A percentile compares a stretch with the other conserved stretches of the same genome.
These are phyloP conservation scores for Adansonia gregorii DNA, from an alignment of 441 rosid genomes.

Conservation along the genomic window DNA sequence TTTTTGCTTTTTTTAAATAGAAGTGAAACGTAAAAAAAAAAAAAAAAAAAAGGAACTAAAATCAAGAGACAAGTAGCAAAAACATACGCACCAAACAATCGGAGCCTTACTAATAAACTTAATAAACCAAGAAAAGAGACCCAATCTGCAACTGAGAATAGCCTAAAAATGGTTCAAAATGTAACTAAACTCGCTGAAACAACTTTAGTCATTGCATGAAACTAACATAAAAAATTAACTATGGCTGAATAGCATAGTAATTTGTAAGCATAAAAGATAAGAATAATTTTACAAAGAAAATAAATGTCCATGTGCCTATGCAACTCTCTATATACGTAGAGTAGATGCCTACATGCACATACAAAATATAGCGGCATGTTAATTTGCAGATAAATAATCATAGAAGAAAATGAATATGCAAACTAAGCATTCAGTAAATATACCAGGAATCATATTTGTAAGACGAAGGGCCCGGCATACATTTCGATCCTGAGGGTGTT, in stretches of 20 bases:
- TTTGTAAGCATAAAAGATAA: not conserved
- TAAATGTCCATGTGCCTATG: not conserved
- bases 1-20: not conserved
- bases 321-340: not conserved
- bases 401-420: not conserved
- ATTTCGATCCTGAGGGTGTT: conserved; percentile 36
- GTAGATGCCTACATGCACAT: not conserved
- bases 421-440: conserved; percentile 2
- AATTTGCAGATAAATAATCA: not conserved
- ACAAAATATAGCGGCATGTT: not conserved
- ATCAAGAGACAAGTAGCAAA: not conserved
- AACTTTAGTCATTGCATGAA: not conserved
- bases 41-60: not conserved
- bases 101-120: not conserved
- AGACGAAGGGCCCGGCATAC: conserved; percentile 40
- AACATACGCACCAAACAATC: not conserved
- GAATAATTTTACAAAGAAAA: not conserved
- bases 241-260: not conserved
- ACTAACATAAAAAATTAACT: not conserved
- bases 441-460: conserved; percentile 34
- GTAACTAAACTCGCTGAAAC: not conserved
- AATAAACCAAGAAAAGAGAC: not conserved
- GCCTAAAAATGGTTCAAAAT: not conserved
- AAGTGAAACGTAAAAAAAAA: too few relatives aligned
- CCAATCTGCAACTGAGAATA: not conserved